A percentile compares a stretch with the other conserved stretches of the same genome.
phyloP scores from a whole-genome alignment of 78 protist genomes.

The Dictyostelium brefeldianum region DNA sequence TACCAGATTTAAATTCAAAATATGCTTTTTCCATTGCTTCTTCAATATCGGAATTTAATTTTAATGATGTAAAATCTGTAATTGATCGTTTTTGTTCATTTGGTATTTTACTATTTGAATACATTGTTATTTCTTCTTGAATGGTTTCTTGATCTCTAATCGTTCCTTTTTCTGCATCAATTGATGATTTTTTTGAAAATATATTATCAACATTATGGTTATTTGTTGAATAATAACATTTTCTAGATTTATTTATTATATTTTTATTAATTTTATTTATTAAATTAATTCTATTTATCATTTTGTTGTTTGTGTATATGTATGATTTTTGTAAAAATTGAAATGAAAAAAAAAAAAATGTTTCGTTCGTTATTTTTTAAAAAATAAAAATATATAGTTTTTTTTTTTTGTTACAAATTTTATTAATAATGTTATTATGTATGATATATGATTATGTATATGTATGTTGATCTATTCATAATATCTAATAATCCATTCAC shows the following conservation, averaged over 20 bases:
- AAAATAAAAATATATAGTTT: too few relatives aligned
- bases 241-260: background rate
- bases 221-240: background rate
- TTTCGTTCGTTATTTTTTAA: background rate
- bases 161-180: background rate
- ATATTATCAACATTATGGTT: background rate
- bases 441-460: background rate
- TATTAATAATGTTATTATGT: background rate
- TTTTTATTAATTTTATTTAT: background rate
- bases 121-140: background rate
- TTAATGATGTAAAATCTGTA: background rate
- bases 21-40: slow-evolving; percentile 40
- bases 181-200: background rate
- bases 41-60: background rate
- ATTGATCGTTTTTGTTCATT: background rate
- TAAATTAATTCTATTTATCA: slow-evolving; percentile 4
- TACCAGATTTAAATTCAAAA: slow-evolving; percentile 4
- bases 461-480: slow-evolving; percentile 2
- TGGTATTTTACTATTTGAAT: background rate
- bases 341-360: background rate
- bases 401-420: background rate
- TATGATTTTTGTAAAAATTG: background rate
- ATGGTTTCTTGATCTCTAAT: background rate
- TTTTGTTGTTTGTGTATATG: background rate
- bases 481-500: slow-evolving; percentile 67